A percentile compares a stretch with the other conserved stretches of the same genome.
These are phyloP conservation scores for Chrysosporium queenslandicum DNA, from an alignment of 2,329 filamentous ascomycete genomes.

Conservation along the genomic window DNA sequence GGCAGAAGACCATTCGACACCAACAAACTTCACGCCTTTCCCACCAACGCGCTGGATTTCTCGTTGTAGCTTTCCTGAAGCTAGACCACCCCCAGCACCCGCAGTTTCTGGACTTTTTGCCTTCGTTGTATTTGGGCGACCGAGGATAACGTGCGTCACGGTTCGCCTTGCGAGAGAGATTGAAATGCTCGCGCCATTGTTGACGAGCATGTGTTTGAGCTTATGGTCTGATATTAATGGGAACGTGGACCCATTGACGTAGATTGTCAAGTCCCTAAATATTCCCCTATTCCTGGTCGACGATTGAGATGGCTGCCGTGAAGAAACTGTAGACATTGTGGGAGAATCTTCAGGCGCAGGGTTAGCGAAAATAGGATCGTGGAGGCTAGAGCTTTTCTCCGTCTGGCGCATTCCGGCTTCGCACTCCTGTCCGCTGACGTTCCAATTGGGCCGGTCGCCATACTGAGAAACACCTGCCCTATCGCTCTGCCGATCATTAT, in stretches of 20 bases:
- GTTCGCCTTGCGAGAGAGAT: conserved; percentile 59
- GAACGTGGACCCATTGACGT: conserved; percentile 78
- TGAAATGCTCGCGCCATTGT: conserved; percentile 63
- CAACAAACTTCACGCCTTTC: conserved; percentile 65
- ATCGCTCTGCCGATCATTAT: not conserved
- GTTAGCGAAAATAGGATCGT: no score
- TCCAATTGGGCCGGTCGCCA: not conserved
- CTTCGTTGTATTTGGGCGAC: conserved; percentile 40
- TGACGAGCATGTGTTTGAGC: conserved; percentile 65
- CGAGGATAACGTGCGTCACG: conserved; percentile 80
- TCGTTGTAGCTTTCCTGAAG: conserved; percentile 67
- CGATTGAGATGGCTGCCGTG: not conserved
- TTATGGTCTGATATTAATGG: conserved; percentile 76
- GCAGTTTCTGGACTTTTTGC: conserved; percentile 53
- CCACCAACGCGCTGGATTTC: conserved; percentile 62
- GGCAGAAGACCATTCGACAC: conserved; percentile 71
- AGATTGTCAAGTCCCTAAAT: conserved; percentile 63
- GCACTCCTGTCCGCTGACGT: not conserved
- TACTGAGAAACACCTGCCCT: not conserved
- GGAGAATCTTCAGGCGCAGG: not conserved
- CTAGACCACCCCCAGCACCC: conserved; percentile 63
- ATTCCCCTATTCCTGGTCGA: conserved; percentile 37
- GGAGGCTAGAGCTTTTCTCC: no score
- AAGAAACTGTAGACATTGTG: not conserved
- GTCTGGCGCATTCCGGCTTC: no score